Conservation (phyloP, 1,284 basidiomycete genomes). For the Cystobasidiaceae sp. region DNA sequence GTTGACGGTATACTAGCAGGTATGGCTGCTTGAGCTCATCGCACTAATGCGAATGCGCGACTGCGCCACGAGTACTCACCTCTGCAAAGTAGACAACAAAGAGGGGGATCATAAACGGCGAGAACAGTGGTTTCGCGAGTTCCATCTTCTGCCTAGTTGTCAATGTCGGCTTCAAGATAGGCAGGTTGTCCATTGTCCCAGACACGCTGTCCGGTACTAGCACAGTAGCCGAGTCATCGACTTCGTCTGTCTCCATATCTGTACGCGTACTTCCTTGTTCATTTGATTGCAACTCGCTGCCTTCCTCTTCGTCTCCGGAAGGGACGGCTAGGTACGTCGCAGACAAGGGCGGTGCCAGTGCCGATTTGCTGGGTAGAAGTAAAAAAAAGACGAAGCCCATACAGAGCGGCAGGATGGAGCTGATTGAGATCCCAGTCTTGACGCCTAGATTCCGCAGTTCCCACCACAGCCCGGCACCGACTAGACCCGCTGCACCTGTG, state of each 20-base stretch:
- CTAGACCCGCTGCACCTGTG: conserved; percentile 88
- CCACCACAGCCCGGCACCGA: conserved; percentile 94
- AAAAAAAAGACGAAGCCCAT: conserved; percentile 43
- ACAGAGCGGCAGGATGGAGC: conserved; percentile 32
- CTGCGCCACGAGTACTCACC: conserved; percentile 48
- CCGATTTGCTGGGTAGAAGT: too few relatives aligned
- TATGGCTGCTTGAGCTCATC: not conserved
- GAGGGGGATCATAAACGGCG: conserved; percentile 43
- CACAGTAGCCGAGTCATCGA: conserved; percentile 40
- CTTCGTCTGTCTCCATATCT: conserved; percentile 33
- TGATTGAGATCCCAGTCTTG: conserved; percentile 70
- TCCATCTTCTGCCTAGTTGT: conserved; percentile 37
- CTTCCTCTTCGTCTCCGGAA: too few relatives aligned
- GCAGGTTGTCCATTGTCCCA: not conserved
- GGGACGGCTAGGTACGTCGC: too few relatives aligned
- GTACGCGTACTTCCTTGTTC: too few relatives aligned
- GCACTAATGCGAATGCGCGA: not conserved
- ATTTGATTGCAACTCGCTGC: too few relatives aligned
- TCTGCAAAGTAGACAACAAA: conserved; percentile 63
- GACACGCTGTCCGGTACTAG: not conserved
- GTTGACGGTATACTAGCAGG: conserved; percentile 38
- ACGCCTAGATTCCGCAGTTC: conserved; percentile 80
- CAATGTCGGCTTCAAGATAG: conserved; percentile 20
- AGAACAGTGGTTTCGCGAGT: conserved; percentile 40
- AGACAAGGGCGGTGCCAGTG: not conserved